Percentiles rank a stretch among this genome's conserved stretches.
Conservation (phyloP, 2,329 filamentous ascomycete species). For the Colletotrichum magnum region DNA sequence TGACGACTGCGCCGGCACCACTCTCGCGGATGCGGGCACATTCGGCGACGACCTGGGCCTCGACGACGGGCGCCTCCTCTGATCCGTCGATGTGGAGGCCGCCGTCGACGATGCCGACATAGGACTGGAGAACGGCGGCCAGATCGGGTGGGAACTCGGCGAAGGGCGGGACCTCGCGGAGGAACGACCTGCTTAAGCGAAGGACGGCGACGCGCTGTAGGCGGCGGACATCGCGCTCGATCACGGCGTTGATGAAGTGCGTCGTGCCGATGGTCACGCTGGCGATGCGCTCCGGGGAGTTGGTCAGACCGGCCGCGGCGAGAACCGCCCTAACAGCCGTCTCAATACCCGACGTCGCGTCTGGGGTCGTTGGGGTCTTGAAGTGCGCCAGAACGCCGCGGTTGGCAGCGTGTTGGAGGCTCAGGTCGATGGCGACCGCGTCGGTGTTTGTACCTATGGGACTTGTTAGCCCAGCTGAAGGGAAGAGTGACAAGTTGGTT, state of each 20-base stretch:
- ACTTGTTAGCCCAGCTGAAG: not conserved
- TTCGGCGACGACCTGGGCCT: conserved; percentile 45
- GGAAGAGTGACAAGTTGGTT: not conserved
- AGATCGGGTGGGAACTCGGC: conserved; percentile 68
- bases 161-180: conserved; percentile 64
- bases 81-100: conserved; percentile 67
- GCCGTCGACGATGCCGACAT: conserved; percentile 62
- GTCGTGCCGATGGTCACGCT: conserved; percentile 69
- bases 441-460: conserved; percentile 64
- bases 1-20: conserved; percentile 62
- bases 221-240: conserved; percentile 65
- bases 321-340: conserved; percentile 62
- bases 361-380: conserved; percentile 63
- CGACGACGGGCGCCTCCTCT: conserved; percentile 58
- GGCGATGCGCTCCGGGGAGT: conserved; percentile 53
- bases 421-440: conserved; percentile 62
- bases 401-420: conserved; percentile 47
- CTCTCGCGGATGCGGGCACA: conserved; percentile 56
- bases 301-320: conserved; percentile 47
- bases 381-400: conserved; percentile 64
- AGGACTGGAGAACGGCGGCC: conserved; percentile 60
- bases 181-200: conserved; percentile 67
- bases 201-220: conserved; percentile 67
- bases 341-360: conserved; percentile 63
- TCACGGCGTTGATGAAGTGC: conserved; percentile 72